Percentiles rank a stretch among this genome's conserved stretches.
phyloP scores from a whole-genome alignment of 1,139 yeast species.

The Suhomyces anneliseae region DNA sequence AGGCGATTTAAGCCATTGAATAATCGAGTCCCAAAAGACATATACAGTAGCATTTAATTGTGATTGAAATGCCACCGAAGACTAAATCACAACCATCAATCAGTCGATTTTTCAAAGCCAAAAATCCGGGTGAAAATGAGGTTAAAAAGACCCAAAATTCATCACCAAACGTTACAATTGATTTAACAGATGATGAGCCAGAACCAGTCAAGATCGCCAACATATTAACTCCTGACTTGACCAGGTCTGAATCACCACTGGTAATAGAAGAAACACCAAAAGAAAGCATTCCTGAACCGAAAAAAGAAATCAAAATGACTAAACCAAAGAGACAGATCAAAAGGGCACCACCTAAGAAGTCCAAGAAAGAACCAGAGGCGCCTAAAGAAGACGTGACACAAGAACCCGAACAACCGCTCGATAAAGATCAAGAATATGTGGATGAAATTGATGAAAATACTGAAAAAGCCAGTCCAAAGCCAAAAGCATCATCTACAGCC shows the following conservation, averaged over 20 bases:
- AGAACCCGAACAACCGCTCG: too few species aligned
- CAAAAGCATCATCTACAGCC: neutral
- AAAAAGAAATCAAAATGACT: neutral
- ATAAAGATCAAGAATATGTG: too few species aligned
- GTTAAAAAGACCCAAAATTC: neutral
- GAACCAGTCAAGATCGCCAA: neutral
- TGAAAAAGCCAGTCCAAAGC: neutral
- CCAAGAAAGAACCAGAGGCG: neutral
- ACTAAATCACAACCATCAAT: conserved; percentile 25
- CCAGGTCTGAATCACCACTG: neutral
- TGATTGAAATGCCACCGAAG: conserved; percentile 5
- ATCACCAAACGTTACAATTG: neutral
- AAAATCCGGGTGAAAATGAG: neutral
- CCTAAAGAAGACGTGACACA: neutral
- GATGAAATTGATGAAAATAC: too few species aligned
- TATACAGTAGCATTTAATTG: too few species aligned
- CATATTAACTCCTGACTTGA: neutral
- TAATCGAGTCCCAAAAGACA: too few species aligned
- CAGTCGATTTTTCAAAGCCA: conserved; percentile 25
- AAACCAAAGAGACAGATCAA: neutral
- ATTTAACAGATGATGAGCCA: conserved; percentile 1
- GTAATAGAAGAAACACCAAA: too few species aligned
- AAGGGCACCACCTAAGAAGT: neutral
- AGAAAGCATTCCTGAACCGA: too few species aligned
- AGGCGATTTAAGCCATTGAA: too few species aligned